Conservation (phyloP, 2,329 filamentous ascomycete species). For the Pseudopyrenochaeta lycopersici region DNA sequence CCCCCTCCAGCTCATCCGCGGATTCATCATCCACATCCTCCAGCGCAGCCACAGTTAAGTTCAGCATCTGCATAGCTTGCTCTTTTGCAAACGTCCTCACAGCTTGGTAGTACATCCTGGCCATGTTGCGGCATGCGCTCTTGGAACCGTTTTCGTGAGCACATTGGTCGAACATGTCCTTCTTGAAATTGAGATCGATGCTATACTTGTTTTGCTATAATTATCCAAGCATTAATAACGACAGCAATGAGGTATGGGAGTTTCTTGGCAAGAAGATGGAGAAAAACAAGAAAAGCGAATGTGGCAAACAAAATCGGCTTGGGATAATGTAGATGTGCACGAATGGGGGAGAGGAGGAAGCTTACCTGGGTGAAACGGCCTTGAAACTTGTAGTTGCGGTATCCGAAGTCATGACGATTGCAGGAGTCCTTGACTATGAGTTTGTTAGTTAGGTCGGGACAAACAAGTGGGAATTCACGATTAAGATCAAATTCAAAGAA, state of each 20-base stretch:
- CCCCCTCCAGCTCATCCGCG: background rate
- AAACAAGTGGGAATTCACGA: too few relatives aligned
- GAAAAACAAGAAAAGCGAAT: too few relatives aligned
- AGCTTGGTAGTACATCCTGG: constrained; percentile 45
- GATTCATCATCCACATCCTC: background rate
- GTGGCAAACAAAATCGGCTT: too few relatives aligned
- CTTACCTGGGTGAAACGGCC: constrained; percentile 53
- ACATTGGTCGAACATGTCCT: constrained; percentile 45
- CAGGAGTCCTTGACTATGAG: constrained; percentile 32
- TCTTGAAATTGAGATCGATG: constrained; percentile 61
- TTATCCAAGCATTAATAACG: too few relatives aligned
- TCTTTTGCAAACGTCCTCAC: constrained; percentile 40
- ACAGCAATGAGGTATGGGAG: too few relatives aligned
- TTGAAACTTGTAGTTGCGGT: constrained; percentile 61
- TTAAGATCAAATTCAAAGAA: too few relatives aligned
- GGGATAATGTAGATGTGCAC: too few relatives aligned
- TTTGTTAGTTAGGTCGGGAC: too few relatives aligned
- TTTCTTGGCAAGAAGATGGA: too few relatives aligned
- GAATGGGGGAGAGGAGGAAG: background rate
- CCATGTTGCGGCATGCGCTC: constrained; percentile 33
- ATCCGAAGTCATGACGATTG: constrained; percentile 65
- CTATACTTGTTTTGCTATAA: background rate
- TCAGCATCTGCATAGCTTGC: background rate
- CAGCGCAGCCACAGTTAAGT: background rate
- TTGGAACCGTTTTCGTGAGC: constrained; percentile 19